Conservation (phyloP, 2,329 filamentous ascomycete genomes). For the Phyllosticta citrichinensis region DNA sequence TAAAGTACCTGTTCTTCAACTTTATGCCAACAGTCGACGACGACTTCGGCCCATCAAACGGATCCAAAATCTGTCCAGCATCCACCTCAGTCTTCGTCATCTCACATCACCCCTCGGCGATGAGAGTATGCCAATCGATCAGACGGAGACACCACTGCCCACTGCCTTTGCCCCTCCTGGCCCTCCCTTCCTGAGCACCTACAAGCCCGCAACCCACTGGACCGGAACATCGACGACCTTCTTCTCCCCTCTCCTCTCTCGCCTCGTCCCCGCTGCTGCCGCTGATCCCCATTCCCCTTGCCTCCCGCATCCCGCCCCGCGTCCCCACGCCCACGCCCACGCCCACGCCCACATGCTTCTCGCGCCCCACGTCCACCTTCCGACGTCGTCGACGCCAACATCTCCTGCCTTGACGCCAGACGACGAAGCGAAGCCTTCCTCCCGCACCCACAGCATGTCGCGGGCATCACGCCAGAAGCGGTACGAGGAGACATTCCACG, state of each 20-base stretch:
- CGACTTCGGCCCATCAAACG: too few relatives aligned
- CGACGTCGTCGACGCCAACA: background rate
- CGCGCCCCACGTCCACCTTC: background rate
- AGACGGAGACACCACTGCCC: too few relatives aligned
- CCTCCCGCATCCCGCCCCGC: background rate
- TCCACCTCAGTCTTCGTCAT: too few relatives aligned
- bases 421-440: background rate
- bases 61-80: too few relatives aligned
- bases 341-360: background rate
- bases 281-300: background rate
- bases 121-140: too few relatives aligned
- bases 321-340: background rate
- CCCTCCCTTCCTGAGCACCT: too few relatives aligned
- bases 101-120: too few relatives aligned
- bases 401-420: background rate
- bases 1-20: too few relatives aligned
- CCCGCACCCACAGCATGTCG: slow-evolving; percentile 18
- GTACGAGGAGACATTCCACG: background rate
- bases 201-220: background rate
- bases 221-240: background rate
- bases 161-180: too few relatives aligned
- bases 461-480: slow-evolving; percentile 2
- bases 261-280: background rate
- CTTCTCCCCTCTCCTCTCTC: background rate
- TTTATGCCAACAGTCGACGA: too few relatives aligned